Percentiles rank a stretch among this genome's conserved stretches.
These are phyloP conservation scores for Phascolomyces articulosus DNA, from an alignment of 371 early-diverging fungal genomes.

Conservation along the genomic window DNA sequence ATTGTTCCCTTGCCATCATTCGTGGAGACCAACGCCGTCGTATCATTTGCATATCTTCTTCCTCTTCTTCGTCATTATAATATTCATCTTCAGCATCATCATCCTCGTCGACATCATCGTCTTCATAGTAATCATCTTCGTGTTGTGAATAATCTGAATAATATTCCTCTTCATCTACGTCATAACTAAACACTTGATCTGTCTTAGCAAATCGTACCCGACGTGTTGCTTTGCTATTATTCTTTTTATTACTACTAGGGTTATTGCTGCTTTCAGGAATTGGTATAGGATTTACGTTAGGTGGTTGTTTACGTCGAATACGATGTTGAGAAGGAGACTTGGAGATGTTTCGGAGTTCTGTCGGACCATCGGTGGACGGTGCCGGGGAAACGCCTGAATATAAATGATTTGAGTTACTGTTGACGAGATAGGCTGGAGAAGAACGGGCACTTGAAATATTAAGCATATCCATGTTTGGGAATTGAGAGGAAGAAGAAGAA, in stretches of 20 bases:
- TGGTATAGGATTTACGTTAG: too few species aligned
- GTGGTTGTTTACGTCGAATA: constrained; percentile 19
- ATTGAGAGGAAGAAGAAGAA: too few species aligned
- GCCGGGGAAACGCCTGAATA: not conserved
- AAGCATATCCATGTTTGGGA: too few species aligned
- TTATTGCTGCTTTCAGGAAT: not conserved
- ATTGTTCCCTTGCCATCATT: not conserved
- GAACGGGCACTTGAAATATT: too few species aligned
- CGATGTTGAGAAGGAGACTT: not conserved
- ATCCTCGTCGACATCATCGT: not conserved
- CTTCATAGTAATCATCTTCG: not conserved
- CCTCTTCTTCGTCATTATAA: not conserved
- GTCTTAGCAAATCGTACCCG: constrained; percentile 9
- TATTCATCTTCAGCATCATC: not conserved
- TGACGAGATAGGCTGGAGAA: too few species aligned
- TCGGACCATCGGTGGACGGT: not conserved
- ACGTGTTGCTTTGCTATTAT: not conserved
- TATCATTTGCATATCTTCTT: not conserved
- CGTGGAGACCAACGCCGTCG: not conserved
- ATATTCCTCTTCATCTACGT: not conserved
- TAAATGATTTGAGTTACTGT: too few species aligned
- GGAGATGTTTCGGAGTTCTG: not conserved
- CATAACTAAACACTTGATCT: constrained; percentile 1
- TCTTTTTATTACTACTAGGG: not conserved
- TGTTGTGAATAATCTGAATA: not conserved